Percentiles rank a stretch among this genome's conserved stretches.
Conservation (phyloP, 345 rosid species). For the Lepidium sativum region DNA sequence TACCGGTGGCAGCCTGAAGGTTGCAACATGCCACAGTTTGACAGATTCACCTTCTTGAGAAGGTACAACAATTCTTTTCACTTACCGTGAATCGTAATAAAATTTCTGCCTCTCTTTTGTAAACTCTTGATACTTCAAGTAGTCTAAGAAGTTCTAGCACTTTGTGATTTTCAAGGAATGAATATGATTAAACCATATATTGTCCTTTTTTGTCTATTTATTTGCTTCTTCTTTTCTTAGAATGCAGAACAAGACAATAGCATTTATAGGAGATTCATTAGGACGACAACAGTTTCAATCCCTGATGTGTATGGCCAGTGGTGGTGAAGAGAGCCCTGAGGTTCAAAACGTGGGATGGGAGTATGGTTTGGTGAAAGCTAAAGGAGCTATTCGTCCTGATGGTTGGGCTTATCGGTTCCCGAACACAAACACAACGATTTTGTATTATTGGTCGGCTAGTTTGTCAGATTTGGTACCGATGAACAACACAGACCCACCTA, state of each 20-base stretch:
- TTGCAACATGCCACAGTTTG: constrained; percentile 62
- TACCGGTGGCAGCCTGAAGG: constrained; percentile 72
- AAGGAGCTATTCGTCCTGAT: constrained; percentile 54
- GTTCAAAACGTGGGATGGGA: constrained; percentile 56
- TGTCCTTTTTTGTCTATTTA: not conserved
- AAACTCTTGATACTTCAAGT: not conserved
- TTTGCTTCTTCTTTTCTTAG: constrained; percentile 20
- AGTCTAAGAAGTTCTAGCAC: not conserved
- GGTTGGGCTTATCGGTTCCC: constrained; percentile 63
- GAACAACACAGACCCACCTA: constrained; percentile 29
- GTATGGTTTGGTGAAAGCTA: constrained; percentile 47
- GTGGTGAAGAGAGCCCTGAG: constrained; percentile 43
- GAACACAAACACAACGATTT: constrained; percentile 57
- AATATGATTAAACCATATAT: not conserved
- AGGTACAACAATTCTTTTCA: constrained; percentile 31
- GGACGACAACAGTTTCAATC: constrained; percentile 78
- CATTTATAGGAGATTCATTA: constrained; percentile 80
- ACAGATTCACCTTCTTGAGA: constrained; percentile 47
- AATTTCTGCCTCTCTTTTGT: not conserved
- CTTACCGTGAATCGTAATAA: not conserved
- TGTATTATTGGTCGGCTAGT: constrained; percentile 71
- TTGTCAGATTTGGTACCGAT: constrained; percentile 44
- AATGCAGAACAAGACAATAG: constrained; percentile 71
- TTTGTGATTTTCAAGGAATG: not conserved
- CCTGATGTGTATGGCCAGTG: constrained; percentile 69